These are phyloP conservation scores for Phaeosphaeria sp. DNA, from an alignment of 2,329 filamentous ascomycete species.

Conservation along the genomic window DNA sequence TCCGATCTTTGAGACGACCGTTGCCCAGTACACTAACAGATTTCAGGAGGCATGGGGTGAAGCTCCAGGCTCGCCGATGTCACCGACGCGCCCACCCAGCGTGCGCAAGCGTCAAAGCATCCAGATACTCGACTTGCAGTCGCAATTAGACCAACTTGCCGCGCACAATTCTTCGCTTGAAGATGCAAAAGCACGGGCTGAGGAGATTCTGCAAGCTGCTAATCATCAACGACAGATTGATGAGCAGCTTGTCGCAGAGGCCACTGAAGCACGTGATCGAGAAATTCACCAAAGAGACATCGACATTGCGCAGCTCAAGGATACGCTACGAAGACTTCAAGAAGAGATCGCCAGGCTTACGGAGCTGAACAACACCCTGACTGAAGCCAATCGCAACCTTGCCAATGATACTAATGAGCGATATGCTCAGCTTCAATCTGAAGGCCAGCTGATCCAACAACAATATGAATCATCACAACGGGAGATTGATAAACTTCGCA, in stretches of 20 bases:
- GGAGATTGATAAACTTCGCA: constrained; percentile 73
- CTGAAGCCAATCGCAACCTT: constrained; percentile 77
- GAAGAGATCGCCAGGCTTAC: constrained; percentile 81
- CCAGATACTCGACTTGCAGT: constrained; percentile 89
- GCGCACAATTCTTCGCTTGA: constrained; percentile 83
- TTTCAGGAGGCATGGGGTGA: constrained; percentile 90
- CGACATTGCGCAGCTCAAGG: constrained; percentile 83
- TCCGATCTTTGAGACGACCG: constrained; percentile 7
- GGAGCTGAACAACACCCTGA: constrained; percentile 81
- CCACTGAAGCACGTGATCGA: constrained; percentile 69
- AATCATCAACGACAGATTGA: constrained; percentile 62
- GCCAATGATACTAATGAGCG: constrained; percentile 77
- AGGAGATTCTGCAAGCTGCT: constrained; percentile 66
- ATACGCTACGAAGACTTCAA: constrained; percentile 79
- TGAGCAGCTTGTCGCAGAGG: constrained; percentile 56
- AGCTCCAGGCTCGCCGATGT: constrained; percentile 86
- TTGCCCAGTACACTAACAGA: constrained; percentile 30
- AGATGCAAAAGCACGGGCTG: constrained; percentile 73
- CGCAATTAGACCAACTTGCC: constrained; percentile 80
- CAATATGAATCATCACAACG: constrained; percentile 66
- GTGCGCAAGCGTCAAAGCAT: constrained; percentile 97
- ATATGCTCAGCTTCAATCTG: constrained; percentile 69
- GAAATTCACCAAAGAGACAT: constrained; percentile 81
- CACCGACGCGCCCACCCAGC: constrained; percentile 91
- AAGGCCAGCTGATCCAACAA: constrained; percentile 63